These are phyloP conservation scores for Ascoidea tarda DNA, from an alignment of 805 yeast species.

Conservation along the genomic window DNA sequence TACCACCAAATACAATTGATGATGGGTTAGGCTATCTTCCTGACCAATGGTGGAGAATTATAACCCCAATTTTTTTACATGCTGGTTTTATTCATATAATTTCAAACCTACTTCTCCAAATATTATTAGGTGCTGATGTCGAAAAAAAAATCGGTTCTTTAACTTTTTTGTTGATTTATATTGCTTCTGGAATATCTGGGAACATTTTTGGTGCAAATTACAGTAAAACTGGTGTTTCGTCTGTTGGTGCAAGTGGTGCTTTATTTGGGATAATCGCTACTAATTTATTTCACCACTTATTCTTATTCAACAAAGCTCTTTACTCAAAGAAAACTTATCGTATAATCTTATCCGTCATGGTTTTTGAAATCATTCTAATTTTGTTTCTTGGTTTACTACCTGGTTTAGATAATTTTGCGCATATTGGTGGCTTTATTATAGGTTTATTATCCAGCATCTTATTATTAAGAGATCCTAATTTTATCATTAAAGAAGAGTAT, in stretches of 20 bases:
- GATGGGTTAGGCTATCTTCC: conserved; percentile 21
- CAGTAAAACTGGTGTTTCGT: conserved; percentile 50
- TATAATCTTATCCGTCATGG: conserved; percentile 28
- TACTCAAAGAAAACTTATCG: conserved; percentile 31
- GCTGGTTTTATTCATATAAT: conserved; percentile 61
- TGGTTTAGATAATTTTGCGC: conserved; percentile 63
- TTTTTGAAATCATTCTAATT: conserved; percentile 43
- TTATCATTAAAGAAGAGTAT: conserved; percentile 15
- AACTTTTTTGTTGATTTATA: conserved; percentile 38
- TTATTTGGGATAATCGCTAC: conserved; percentile 56
- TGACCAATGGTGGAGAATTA: conserved; percentile 54
- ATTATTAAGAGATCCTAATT: conserved; percentile 42
- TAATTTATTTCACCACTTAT: conserved; percentile 36
- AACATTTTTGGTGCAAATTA: conserved; percentile 57
- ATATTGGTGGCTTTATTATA: conserved; percentile 60
- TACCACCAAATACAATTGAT: conserved; percentile 17
- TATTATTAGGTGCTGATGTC: conserved; percentile 43
- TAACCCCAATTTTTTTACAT: conserved; percentile 60
- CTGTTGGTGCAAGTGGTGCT: conserved; percentile 62
- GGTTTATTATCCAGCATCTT: conserved; percentile 38
- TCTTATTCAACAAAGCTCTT: conserved; percentile 36
- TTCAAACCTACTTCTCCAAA: conserved; percentile 47
- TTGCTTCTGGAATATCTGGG: conserved; percentile 52
- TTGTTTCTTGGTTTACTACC: conserved; percentile 56
- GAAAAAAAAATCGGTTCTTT: conserved; percentile 43